Conservation (phyloP, 2,329 filamentous ascomycete species). For the Pseudogymnoascus sp. region DNA sequence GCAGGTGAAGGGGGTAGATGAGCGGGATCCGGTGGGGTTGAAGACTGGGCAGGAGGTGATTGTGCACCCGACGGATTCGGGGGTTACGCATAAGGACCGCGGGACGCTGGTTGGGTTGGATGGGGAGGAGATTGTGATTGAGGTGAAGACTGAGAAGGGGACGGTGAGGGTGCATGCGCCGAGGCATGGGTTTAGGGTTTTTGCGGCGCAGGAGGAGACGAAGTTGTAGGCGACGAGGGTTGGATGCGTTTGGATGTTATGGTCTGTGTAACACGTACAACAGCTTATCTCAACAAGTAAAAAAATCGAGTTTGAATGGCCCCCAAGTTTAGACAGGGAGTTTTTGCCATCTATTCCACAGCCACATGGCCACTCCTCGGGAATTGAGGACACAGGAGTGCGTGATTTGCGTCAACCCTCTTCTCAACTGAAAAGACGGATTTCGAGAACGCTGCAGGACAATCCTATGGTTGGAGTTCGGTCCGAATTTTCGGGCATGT, state of each 20-base stretch:
- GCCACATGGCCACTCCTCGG: no score
- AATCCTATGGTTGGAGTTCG: no score
- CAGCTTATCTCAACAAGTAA: neutral
- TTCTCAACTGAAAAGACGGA: no score
- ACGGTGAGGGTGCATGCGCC: conserved; percentile 52
- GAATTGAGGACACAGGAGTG: no score
- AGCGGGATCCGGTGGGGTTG: conserved; percentile 44
- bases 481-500: no score
- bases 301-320: neutral
- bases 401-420: no score
- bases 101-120: conserved; percentile 48
- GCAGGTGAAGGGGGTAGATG: conserved; percentile 35
- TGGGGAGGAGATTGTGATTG: conserved; percentile 49
- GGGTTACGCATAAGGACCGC: conserved; percentile 47
- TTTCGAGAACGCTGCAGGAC: no score
- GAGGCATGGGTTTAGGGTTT: conserved; percentile 48
- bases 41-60: conserved; percentile 45
- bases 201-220: conserved; percentile 22
- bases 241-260: conserved; percentile 13
- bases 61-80: conserved; percentile 49
- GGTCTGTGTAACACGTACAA: conserved; percentile 9
- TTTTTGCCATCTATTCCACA: neutral
- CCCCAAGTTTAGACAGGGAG: neutral
- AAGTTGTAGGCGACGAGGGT: conserved; percentile 22
- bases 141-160: conserved; percentile 36